Percentiles rank a stretch among this genome's conserved stretches.
Evolutionary conservation across 768 basidiomycete species (phyloP).

Genomic region (Hydnomerulius pinastri): DNA sequence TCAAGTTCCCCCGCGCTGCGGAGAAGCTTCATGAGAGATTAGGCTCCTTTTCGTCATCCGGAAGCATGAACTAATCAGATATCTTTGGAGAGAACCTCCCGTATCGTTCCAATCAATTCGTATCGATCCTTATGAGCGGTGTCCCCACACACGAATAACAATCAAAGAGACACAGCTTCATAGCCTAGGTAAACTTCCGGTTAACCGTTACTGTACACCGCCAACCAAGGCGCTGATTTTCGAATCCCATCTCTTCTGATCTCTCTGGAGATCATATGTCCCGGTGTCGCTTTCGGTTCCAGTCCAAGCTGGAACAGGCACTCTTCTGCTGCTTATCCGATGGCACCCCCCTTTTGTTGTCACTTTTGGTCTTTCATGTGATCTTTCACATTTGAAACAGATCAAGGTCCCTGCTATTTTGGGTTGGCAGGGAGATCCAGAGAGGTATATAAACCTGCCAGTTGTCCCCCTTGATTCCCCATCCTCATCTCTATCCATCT

Average conservation of each 20-base stretch:
- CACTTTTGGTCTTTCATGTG: not conserved
- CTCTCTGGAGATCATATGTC: not conserved
- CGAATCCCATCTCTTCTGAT: not conserved
- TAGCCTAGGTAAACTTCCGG: not conserved
- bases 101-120: constrained; percentile 3
- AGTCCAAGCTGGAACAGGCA: not conserved
- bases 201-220: not conserved
- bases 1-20: no score
- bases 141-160: not conserved
- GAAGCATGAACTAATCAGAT: not conserved
- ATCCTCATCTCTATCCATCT: not conserved
- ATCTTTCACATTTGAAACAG: constrained; percentile 1
- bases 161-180: not conserved
- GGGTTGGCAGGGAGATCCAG: constrained; percentile 16
- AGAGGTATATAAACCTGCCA: constrained; percentile 22
- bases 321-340: constrained; percentile 15
- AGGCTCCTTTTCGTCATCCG: no score
- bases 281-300: not conserved
- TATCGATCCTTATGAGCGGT: not conserved
- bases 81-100: not conserved
- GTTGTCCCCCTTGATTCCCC: not conserved
- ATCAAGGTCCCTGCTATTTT: constrained; percentile 25
- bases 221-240: not conserved
- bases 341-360: not conserved
- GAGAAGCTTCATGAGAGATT: no score